These are phyloP conservation scores for Vanilla planifolia DNA, from an alignment of 106 monocot species.

Conservation along the genomic window DNA sequence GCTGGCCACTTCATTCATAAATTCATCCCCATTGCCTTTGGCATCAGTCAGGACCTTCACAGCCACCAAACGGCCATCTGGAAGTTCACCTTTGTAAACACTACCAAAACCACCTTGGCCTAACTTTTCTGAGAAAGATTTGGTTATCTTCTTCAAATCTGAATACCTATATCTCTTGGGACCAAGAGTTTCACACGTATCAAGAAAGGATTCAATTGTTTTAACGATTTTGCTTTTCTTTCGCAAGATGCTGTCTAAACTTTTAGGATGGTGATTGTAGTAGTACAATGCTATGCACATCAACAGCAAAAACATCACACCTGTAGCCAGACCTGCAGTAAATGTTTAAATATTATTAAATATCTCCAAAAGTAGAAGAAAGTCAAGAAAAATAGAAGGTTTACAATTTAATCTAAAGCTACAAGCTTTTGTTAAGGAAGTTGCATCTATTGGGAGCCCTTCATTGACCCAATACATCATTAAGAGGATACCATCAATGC, in stretches of 20 bases:
- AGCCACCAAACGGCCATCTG: slow-evolving; percentile 5
- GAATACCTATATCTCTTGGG: slow-evolving; percentile 7
- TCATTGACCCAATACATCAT: too few species aligned
- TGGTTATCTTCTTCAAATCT: slow-evolving; percentile 10
- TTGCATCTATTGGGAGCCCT: too few species aligned
- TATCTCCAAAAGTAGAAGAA: too few species aligned
- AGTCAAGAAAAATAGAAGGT: too few species aligned
- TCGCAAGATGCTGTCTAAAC: background rate
- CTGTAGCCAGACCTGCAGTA: background rate
- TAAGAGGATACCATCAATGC: too few species aligned
- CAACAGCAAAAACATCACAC: background rate
- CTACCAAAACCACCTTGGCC: slow-evolving; percentile 15
- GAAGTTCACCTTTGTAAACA: slow-evolving; percentile 9
- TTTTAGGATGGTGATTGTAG: background rate
- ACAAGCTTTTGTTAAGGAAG: too few species aligned
- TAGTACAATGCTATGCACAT: background rate
- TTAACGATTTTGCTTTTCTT: background rate
- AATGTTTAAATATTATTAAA: too few species aligned
- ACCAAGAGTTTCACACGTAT: slow-evolving; percentile 1
- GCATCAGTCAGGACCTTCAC: slow-evolving; percentile 8
- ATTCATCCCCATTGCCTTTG: slow-evolving; percentile 4
- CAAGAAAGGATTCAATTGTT: slow-evolving; percentile 5
- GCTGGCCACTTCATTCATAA: slow-evolving; percentile 13
- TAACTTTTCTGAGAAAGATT: slow-evolving; percentile 9
- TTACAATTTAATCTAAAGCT: too few species aligned